A percentile compares a stretch with the other conserved stretches of the same genome.
phyloP scores from a whole-genome alignment of 495 filamentous ascomycete genomes.

The Xylaria longipes region DNA sequence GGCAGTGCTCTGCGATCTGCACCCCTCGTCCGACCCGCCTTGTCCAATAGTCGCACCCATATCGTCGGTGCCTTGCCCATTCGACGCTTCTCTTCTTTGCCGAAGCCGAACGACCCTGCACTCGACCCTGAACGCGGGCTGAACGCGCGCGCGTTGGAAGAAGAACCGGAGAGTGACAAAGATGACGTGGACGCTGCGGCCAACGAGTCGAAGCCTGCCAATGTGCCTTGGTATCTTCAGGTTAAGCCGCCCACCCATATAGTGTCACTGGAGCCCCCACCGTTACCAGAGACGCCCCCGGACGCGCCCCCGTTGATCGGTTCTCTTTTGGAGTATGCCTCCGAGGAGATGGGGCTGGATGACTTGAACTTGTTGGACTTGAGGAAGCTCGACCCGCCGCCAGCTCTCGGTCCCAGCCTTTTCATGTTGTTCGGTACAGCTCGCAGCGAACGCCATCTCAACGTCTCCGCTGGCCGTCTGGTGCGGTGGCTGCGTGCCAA shows the following conservation, averaged over 20 bases:
- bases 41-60: slow-evolving; percentile 20
- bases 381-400: slow-evolving; percentile 80
- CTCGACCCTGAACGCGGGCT: not conserved
- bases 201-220: slow-evolving; percentile 13
- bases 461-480: slow-evolving; percentile 87
- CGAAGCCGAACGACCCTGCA: slow-evolving; percentile 18
- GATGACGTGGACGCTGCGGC: slow-evolving; percentile 13
- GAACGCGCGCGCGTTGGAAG: slow-evolving; percentile 7
- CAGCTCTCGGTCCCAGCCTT: slow-evolving; percentile 83
- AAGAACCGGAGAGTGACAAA: not conserved
- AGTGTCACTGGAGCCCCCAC: slow-evolving; percentile 63
- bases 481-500: slow-evolving; percentile 82
- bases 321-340: slow-evolving; percentile 76
- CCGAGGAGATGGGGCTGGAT: slow-evolving; percentile 83
- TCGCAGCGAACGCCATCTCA: slow-evolving; percentile 89
- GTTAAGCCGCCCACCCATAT: slow-evolving; percentile 62
- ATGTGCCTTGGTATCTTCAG: slow-evolving; percentile 85
- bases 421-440: slow-evolving; percentile 95
- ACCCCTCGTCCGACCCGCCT: slow-evolving; percentile 9
- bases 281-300: slow-evolving; percentile 77
- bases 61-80: slow-evolving; percentile 16
- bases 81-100: slow-evolving; percentile 34
- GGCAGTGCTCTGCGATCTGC: slow-evolving; percentile 25
- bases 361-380: slow-evolving; percentile 79
- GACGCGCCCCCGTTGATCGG: slow-evolving; percentile 75